phyloP scores from a whole-genome alignment of 2,329 filamentous ascomycete genomes.

The Aspergillus uvarum region DNA sequence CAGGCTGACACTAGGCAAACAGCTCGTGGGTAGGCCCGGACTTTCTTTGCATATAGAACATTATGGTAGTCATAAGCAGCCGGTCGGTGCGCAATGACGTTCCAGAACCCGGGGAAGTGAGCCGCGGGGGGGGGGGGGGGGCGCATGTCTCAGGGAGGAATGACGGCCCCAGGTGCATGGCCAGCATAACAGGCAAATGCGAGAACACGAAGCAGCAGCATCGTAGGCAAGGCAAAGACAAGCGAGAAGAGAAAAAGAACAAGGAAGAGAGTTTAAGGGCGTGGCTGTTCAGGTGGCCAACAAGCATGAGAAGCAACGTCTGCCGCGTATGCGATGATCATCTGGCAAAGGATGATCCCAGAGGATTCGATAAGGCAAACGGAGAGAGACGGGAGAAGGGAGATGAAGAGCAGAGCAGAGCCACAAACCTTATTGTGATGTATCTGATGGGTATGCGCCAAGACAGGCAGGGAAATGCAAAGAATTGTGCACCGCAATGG shows the following conservation, averaged over 20 bases:
- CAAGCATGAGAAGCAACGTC: constrained; percentile 3
- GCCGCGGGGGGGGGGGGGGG: background rate
- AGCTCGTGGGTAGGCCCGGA: background rate
- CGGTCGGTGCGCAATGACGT: constrained; percentile 5
- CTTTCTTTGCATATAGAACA: background rate
- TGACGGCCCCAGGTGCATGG: background rate
- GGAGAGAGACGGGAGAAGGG: background rate
- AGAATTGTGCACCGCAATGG: background rate
- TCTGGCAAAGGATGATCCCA: constrained; percentile 7
- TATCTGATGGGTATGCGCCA: background rate
- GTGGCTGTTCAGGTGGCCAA: constrained; percentile 11
- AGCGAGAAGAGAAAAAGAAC: background rate
- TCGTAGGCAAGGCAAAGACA: background rate
- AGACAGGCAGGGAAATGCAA: background rate
- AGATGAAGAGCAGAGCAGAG: constrained; percentile 2
- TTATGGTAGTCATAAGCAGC: constrained; percentile 3
- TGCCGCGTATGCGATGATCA: constrained; percentile 10
- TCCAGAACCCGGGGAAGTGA: constrained; percentile 1
- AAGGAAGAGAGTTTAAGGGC: constrained; percentile 1
- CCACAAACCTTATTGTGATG: constrained; percentile 11
- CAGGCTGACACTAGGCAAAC: background rate
- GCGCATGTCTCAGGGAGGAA: constrained; percentile 4
- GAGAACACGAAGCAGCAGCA: constrained; percentile 7
- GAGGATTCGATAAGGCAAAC: background rate
- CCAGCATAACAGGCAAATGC: background rate